These are phyloP conservation scores for Trichoderma oligosporum DNA, from an alignment of 2,329 filamentous ascomycete genomes.

Conservation along the genomic window DNA sequence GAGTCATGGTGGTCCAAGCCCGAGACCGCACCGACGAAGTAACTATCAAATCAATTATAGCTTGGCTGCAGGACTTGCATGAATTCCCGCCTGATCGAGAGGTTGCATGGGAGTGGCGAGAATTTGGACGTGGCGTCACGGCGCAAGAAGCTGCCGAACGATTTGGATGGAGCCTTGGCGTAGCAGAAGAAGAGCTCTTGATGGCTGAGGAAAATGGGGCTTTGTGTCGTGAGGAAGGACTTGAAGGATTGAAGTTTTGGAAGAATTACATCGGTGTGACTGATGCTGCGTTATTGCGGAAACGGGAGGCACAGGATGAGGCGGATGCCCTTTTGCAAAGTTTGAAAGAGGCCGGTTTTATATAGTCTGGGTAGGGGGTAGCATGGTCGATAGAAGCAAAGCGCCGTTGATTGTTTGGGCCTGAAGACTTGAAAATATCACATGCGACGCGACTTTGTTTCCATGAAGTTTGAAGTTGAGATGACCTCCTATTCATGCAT, in stretches of 20 bases:
- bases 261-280: conserved; percentile 64
- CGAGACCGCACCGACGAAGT: conserved; percentile 86
- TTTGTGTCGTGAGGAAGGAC: conserved; percentile 83
- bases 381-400: no score
- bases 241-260: conserved; percentile 93
- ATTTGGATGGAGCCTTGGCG: conserved; percentile 96
- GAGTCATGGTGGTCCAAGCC: conserved; percentile 89
- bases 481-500: background rate
- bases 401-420: background rate
- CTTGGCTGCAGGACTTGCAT: conserved; percentile 74
- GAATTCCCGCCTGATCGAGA: conserved; percentile 60
- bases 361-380: conserved; percentile 23
- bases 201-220: conserved; percentile 93
- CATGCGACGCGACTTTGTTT: background rate
- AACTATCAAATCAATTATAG: conserved; percentile 70
- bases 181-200: conserved; percentile 90
- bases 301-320: conserved; percentile 30
- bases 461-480: background rate
- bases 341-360: conserved; percentile 42
- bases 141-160: conserved; percentile 83
- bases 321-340: conserved; percentile 42
- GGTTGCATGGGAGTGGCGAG: conserved; percentile 68
- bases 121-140: conserved; percentile 81
- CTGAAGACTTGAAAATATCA: background rate
- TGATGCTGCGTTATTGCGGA: conserved; percentile 31